Evolutionary conservation across 352 stramenopile genomes (phyloP), one percentile per base, ranked within the genome.

Genomic region (Phytopythium sindhum): DNA sequence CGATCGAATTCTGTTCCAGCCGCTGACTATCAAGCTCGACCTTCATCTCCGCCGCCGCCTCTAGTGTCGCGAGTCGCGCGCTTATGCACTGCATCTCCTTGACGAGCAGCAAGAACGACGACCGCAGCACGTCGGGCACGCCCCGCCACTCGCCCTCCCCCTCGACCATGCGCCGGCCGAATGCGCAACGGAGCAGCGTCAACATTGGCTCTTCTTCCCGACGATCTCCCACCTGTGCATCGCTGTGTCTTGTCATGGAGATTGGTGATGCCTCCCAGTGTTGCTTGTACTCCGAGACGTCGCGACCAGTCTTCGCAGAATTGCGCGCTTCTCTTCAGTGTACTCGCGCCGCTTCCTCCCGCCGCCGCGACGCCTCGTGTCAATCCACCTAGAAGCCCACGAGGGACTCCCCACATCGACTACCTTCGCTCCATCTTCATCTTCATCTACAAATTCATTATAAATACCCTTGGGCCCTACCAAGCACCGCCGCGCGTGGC

Each of bases 91-190:
- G 69, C 35, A 88, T 26, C 44, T 82, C 75, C 47, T 81, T 70
- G 11, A 77, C 70, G 35, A 90, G 48, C 19, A 89, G 51, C 44
- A 86, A 58, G 29, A 90, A 80, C 26, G 79, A 80, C 61, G 70
- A 80, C 37, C 81, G 78, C 31, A 90, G 66, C 21, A 87, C 81
- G 15, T 75, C 69, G 1, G 71, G 61, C 10, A 87, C 78, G 42
- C 69, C 70, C 1, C 24, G 28, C 81, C 81, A 90, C 60, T 86
- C 79, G 5, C 65, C 69, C n/a, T 59, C 53, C 12, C 68, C 77
- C 0, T 75, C 63, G 4, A 83, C 35, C 31, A 86, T 65, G 21
- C 57, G 68, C 41, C 53, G 50, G 2, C 74, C 76, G 39, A 87
- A 86, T 48, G 75, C 69, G 35, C 72, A 60, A 17, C 73, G 57